A percentile compares a stretch with the other conserved stretches of the same genome.
These are phyloP conservation scores for Linnemannia elongata DNA, from an alignment of 192 early-diverging fungal genomes.

Conservation along the genomic window DNA sequence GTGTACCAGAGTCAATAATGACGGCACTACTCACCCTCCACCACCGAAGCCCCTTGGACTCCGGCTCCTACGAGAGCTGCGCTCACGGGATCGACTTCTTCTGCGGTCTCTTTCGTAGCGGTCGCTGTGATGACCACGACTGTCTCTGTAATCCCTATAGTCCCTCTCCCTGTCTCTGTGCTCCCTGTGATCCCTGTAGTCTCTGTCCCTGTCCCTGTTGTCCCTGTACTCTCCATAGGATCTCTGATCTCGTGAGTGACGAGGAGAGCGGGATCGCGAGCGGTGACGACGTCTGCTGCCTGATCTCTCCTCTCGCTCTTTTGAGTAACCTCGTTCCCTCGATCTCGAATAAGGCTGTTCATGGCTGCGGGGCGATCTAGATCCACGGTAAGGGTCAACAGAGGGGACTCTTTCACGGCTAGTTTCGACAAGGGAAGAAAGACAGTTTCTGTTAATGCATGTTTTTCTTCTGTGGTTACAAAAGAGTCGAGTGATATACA, in stretches of 20 bases:
- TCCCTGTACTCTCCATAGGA: slow-evolving; percentile 41
- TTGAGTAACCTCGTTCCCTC: slow-evolving; percentile 54
- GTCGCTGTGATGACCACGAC: slow-evolving; percentile 34
- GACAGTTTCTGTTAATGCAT: background rate
- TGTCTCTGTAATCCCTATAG: slow-evolving; percentile 55
- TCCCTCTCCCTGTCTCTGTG: slow-evolving; percentile 58
- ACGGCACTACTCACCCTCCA: slow-evolving; percentile 20
- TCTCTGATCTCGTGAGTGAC: slow-evolving; percentile 50
- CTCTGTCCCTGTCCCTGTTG: slow-evolving; percentile 24
- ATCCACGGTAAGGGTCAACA: slow-evolving; percentile 30
- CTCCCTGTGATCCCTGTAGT: slow-evolving; percentile 45
- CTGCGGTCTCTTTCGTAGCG: slow-evolving; percentile 54
- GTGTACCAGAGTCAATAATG: background rate
- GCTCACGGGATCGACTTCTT: slow-evolving; percentile 48
- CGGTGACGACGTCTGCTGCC: slow-evolving; percentile 55
- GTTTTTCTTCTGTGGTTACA: background rate
- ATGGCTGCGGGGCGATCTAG: slow-evolving; percentile 56
- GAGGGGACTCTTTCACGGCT: slow-evolving; percentile 33
- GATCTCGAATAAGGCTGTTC: slow-evolving; percentile 56
- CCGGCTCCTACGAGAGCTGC: slow-evolving; percentile 25
- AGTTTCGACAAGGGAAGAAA: background rate
- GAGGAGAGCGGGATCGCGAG: slow-evolving; percentile 60
- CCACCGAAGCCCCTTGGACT: slow-evolving; percentile 39
- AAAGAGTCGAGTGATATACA: background rate
- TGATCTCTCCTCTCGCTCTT: slow-evolving; percentile 49